A percentile compares a stretch with the other conserved stretches of the same genome.
phyloP scores from a whole-genome alignment of 2,329 filamentous ascomycete genomes.

The Beauveria asiatica region DNA sequence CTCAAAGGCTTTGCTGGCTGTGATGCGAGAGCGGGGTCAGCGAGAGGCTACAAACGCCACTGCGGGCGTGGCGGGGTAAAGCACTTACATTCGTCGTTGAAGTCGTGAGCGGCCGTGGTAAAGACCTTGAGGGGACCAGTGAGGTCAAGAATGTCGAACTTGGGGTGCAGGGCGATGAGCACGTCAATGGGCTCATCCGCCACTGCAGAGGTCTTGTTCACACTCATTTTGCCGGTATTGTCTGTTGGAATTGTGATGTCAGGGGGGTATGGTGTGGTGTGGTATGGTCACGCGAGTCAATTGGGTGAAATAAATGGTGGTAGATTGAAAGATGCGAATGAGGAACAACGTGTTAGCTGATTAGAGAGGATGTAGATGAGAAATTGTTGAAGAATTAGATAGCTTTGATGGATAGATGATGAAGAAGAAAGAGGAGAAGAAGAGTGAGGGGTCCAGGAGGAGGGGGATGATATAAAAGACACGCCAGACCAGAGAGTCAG shows the following conservation, averaged over 20 bases:
- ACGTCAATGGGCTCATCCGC: slow-evolving; percentile 52
- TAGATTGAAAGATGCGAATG: not conserved
- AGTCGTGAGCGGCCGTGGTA: slow-evolving; percentile 41
- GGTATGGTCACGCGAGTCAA: slow-evolving; percentile 8
- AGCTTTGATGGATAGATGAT: slow-evolving; percentile 6
- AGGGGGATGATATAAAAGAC: slow-evolving; percentile 8
- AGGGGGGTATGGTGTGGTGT: not conserved
- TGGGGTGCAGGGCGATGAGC: slow-evolving; percentile 51
- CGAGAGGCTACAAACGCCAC: not conserved
- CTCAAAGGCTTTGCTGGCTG: slow-evolving; percentile 50
- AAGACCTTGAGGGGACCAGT: slow-evolving; percentile 47
- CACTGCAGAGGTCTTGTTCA: slow-evolving; percentile 49
- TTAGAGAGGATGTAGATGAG: slow-evolving; percentile 18
- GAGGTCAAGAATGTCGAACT: slow-evolving; percentile 52
- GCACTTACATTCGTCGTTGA: slow-evolving; percentile 42
- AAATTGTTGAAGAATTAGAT: slow-evolving; percentile 5
- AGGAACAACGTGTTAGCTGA: slow-evolving; percentile 13
- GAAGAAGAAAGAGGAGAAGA: slow-evolving; percentile 2
- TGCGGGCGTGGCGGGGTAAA: not conserved
- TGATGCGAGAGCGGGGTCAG: slow-evolving; percentile 14
- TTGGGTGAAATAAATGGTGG: slow-evolving; percentile 3
- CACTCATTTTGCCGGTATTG: slow-evolving; percentile 43
- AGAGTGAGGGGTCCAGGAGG: slow-evolving; percentile 3
- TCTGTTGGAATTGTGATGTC: slow-evolving; percentile 14
- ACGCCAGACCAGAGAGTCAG: not conserved